phyloP scores from a whole-genome alignment of 441 rosid genomes.

The Euphorbia schlechtendalii region DNA sequence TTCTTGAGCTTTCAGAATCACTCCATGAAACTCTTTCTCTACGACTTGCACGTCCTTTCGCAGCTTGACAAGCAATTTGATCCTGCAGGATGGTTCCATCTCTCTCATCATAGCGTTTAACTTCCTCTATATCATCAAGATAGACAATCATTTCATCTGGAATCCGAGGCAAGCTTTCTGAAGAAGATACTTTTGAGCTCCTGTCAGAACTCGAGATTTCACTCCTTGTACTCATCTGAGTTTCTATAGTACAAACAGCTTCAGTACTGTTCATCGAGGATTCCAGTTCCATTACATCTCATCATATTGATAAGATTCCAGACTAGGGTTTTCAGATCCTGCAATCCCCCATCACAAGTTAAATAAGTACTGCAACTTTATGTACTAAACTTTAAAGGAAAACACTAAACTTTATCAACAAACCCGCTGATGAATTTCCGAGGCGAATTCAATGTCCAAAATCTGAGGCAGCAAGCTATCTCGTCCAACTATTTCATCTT shows the following conservation, averaged over 20 bases:
- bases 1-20: constrained; percentile 25
- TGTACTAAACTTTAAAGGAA: background rate
- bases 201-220: background rate
- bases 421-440: constrained; percentile 43
- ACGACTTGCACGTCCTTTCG: background rate
- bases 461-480: constrained; percentile 38
- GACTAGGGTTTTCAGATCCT: constrained; percentile 8
- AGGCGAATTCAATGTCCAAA: constrained; percentile 47
- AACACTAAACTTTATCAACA: background rate
- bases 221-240: constrained; percentile 12
- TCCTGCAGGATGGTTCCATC: constrained; percentile 42
- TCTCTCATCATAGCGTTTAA: constrained; percentile 23
- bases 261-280: constrained; percentile 10
- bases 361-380: constrained; percentile 4
- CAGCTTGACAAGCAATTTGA: constrained; percentile 27
- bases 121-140: constrained; percentile 50
- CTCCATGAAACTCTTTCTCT: constrained; percentile 20
- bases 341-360: constrained; percentile 19
- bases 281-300: constrained; percentile 3
- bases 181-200: constrained; percentile 25
- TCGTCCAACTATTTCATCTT: constrained; percentile 47
- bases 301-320: constrained; percentile 15
- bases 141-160: constrained; percentile 34
- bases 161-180: constrained; percentile 35
- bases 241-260: constrained; percentile 20